phyloP scores from a whole-genome alignment of 2,329 filamentous ascomycete genomes.

The Anthostomella pinea region DNA sequence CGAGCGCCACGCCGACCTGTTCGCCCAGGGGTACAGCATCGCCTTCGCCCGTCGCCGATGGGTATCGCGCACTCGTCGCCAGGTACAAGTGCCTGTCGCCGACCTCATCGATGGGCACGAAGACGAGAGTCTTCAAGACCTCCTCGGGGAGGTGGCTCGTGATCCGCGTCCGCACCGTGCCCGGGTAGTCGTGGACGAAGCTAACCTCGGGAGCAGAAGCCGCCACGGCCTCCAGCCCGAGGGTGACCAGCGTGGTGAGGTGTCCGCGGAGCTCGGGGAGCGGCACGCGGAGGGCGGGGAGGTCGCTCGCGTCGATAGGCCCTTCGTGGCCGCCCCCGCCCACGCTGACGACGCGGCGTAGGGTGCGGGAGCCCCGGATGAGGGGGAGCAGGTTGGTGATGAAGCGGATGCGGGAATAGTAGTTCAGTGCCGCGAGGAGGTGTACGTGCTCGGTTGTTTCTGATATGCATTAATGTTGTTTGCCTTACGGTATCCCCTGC shows the following conservation, averaged over 20 bases:
- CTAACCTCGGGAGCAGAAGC: slow-evolving; percentile 6
- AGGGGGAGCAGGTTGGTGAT: slow-evolving; percentile 11
- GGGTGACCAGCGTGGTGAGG: slow-evolving; percentile 11
- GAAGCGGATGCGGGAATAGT: slow-evolving; percentile 13
- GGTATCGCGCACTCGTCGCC: slow-evolving; percentile 12
- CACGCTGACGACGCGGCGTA: slow-evolving; percentile 11
- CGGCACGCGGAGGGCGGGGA: slow-evolving; percentile 6
- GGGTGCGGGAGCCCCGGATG: slow-evolving; percentile 1
- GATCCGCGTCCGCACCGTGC: slow-evolving; percentile 13
- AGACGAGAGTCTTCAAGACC: slow-evolving; percentile 3
- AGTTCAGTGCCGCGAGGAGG: slow-evolving; percentile 11
- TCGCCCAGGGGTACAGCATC: slow-evolving; percentile 1
- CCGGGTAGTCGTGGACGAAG: slow-evolving; percentile 15
- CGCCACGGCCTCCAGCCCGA: slow-evolving; percentile 11
- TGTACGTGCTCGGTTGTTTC: slow-evolving; percentile 12
- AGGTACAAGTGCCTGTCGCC: slow-evolving; percentile 12
- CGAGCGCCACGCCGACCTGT: slow-evolving; percentile 4
- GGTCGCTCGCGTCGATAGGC: slow-evolving; percentile 9
- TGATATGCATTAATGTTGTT: no score
- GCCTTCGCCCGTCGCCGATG: slow-evolving; percentile 2
- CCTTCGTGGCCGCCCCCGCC: slow-evolving; percentile 8
- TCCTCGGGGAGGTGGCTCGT: slow-evolving; percentile 9
- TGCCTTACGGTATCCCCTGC: no score
- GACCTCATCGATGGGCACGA: slow-evolving; percentile 9
- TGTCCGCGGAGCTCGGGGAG: slow-evolving; percentile 10